These are phyloP conservation scores for Kalmusia sp. DNA, from an alignment of 2,329 filamentous ascomycete species.

Conservation along the genomic window DNA sequence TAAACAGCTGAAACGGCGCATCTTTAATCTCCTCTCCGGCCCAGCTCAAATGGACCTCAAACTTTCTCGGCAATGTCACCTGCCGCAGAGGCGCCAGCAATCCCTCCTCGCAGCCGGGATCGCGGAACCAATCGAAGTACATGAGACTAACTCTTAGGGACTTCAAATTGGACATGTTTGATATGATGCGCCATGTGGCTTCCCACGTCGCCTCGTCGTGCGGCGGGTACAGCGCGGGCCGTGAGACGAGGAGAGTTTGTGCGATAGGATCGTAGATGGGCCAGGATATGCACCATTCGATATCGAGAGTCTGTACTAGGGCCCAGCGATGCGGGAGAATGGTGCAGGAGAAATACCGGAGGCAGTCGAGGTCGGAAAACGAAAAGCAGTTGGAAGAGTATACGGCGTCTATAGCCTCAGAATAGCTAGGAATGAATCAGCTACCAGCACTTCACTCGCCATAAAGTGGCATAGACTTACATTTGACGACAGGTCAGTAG, in stretches of 20 bases:
- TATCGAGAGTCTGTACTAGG: conserved; percentile 20
- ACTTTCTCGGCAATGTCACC: conserved; percentile 18
- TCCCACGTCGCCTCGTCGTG: conserved; percentile 34
- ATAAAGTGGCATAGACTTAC: conserved; percentile 8
- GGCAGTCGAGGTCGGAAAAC: conserved; percentile 29
- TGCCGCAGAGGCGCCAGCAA: conserved; percentile 23
- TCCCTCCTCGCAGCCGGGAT: conserved; percentile 21
- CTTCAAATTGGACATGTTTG: conserved; percentile 22
- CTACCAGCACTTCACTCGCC: background rate
- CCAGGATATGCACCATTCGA: conserved; percentile 28
- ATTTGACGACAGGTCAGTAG: conserved; percentile 42
- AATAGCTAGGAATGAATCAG: conserved; percentile 19
- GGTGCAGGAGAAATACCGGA: conserved; percentile 28
- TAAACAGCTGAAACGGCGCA: conserved; percentile 42
- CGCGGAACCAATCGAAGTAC: conserved; percentile 28
- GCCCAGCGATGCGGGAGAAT: conserved; percentile 25
- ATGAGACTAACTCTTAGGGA: conserved; percentile 21
- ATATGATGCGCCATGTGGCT: conserved; percentile 29
- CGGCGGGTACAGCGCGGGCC: conserved; percentile 27
- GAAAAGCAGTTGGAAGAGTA: conserved; percentile 32
- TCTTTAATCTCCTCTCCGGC: conserved; percentile 16
- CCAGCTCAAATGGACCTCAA: conserved; percentile 28
- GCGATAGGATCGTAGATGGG: conserved; percentile 29
- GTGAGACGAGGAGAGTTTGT: conserved; percentile 20
- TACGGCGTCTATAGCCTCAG: conserved; percentile 25